phyloP scores from a whole-genome alignment of 139 green algal genomes.

The Eudorina sp. region DNA sequence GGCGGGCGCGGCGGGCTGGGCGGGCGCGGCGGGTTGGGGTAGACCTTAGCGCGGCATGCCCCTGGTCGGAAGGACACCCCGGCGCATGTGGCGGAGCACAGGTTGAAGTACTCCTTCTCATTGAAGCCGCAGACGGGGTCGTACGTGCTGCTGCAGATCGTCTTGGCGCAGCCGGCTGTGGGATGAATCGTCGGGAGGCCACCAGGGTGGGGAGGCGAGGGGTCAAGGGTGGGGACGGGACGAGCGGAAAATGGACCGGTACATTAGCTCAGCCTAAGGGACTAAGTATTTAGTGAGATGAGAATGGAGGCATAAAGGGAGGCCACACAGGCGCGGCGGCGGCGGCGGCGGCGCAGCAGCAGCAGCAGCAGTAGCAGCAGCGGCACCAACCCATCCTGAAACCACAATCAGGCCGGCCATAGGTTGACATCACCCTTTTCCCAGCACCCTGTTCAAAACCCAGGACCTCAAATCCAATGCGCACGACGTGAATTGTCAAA shows the following conservation, averaged over 20 bases:
- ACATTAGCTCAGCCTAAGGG: no score
- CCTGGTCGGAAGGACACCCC: neutral
- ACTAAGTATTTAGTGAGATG: no score
- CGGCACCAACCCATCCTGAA: no score
- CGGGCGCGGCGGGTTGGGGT: neutral
- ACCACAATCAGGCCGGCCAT: no score
- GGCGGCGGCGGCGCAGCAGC: no score
- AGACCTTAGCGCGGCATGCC: neutral
- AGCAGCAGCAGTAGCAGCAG: no score
- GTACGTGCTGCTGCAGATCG: neutral
- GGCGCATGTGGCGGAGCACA: conserved; percentile 9
- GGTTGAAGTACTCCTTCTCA: neutral
- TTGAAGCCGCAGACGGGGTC: conserved; percentile 15
- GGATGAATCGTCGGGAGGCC: neutral
- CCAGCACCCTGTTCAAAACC: no score
- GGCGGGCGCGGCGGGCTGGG: neutral
- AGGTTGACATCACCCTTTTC: no score
- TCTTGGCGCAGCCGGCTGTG: neutral
- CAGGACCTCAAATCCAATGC: no score
- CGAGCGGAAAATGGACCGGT: neutral
- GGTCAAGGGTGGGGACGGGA: neutral
- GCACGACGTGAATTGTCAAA: no score
- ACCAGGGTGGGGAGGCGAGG: neutral
- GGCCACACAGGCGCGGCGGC: no score
- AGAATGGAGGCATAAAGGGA: no score